Evolutionary conservation across 164 flowering plant genomes (phyloP).

Genomic region (Echeveria elegans): DNA sequence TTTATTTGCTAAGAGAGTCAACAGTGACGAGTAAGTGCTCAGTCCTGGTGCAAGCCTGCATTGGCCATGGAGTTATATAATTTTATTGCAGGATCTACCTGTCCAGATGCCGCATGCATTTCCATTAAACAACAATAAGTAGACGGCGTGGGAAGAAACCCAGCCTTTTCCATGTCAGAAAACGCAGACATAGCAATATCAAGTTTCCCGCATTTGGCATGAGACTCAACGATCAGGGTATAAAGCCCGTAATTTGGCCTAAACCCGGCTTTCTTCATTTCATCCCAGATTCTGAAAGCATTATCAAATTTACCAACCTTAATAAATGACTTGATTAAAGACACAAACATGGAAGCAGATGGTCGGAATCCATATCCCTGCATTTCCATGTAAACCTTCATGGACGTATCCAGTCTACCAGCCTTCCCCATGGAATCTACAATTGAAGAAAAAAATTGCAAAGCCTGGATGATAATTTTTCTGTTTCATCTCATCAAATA

Average conservation of each 20-base stretch:
- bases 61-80: slow-evolving; percentile 87
- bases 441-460: slow-evolving; percentile 46
- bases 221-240: slow-evolving; percentile 81
- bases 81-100: slow-evolving; percentile 89
- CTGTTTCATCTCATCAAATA: slow-evolving; percentile 44
- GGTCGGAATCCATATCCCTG: slow-evolving; percentile 59
- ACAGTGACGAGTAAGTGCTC: slow-evolving; percentile 71
- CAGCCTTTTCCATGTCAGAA: slow-evolving; percentile 90
- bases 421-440: slow-evolving; percentile 98
- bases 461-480: slow-evolving; percentile 14
- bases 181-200: slow-evolving; percentile 80
- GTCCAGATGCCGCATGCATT: slow-evolving; percentile 85
- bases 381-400: slow-evolving; percentile 88
- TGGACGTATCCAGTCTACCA: slow-evolving; percentile 80
- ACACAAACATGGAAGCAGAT: slow-evolving; percentile 66
- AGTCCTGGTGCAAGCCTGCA: slow-evolving; percentile 81
- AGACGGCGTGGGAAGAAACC: slow-evolving; percentile 84
- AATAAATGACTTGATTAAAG: slow-evolving; percentile 79
- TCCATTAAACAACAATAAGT: slow-evolving; percentile 88
- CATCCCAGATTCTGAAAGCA: slow-evolving; percentile 82
- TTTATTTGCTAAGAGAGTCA: slow-evolving; percentile 78
- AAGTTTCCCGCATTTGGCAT: slow-evolving; percentile 96
- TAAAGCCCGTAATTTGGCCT: slow-evolving; percentile 90
- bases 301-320: slow-evolving; percentile 91
- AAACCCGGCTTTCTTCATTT: slow-evolving; percentile 81